A percentile compares a stretch with the other conserved stretches of the same genome.
phyloP scores from a whole-genome alignment of 768 basidiomycete genomes.

The Trametes punicea region DNA sequence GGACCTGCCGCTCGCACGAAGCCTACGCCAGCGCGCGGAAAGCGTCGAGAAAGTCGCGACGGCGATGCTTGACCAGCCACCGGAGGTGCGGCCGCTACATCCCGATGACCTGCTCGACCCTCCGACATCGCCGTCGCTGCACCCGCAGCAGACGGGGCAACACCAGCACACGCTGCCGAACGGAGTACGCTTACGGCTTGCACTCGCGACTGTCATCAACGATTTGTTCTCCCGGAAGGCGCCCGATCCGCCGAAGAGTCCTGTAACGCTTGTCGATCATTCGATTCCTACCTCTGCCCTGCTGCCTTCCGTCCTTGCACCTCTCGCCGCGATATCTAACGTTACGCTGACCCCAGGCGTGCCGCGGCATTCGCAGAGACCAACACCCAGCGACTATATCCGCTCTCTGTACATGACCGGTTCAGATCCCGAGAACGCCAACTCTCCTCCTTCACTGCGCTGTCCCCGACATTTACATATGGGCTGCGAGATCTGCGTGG shows the following conservation, averaged over 20 bases:
- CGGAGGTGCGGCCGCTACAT: slow-evolving; percentile 54
- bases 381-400: slow-evolving; percentile 37
- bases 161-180: slow-evolving; percentile 71
- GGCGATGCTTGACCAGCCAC: slow-evolving; percentile 78
- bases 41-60: slow-evolving; percentile 80
- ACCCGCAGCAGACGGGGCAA: slow-evolving; percentile 29
- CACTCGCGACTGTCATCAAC: slow-evolving; percentile 73
- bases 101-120: slow-evolving; percentile 53
- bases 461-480: slow-evolving; percentile 74
- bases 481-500: slow-evolving; percentile 75
- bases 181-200: slow-evolving; percentile 74
- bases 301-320: slow-evolving; percentile 32
- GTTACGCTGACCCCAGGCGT: background rate
- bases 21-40: slow-evolving; percentile 69
- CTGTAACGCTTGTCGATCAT: slow-evolving; percentile 23
- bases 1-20: slow-evolving; percentile 60
- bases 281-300: slow-evolving; percentile 22
- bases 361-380: slow-evolving; percentile 14
- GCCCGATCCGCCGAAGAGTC: slow-evolving; percentile 34
- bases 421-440: slow-evolving; percentile 57
- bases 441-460: slow-evolving; percentile 58
- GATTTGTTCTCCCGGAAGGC: slow-evolving; percentile 76
- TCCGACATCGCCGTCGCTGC: slow-evolving; percentile 48
- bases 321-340: slow-evolving; percentile 22
- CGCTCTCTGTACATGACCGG: slow-evolving; percentile 56